Evolutionary conservation across 768 basidiomycete genomes (phyloP).

Genomic region (Calocybe cyanea): DNA sequence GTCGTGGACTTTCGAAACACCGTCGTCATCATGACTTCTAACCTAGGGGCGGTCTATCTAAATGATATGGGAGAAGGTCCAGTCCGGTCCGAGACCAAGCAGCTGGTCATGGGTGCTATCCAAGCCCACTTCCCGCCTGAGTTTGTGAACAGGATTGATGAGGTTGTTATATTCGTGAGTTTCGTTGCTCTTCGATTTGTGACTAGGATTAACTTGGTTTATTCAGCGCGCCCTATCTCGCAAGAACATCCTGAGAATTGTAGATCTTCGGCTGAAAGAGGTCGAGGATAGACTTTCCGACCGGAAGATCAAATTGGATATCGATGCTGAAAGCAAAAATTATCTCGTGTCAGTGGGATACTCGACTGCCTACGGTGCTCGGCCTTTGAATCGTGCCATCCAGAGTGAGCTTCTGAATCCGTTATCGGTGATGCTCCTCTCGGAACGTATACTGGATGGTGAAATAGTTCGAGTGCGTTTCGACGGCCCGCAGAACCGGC

Average conservation of each 20-base stretch:
- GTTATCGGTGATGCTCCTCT: conserved; percentile 78
- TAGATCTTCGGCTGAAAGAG: conserved; percentile 84
- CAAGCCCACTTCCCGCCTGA: conserved; percentile 89
- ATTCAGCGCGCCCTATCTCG: conserved; percentile 75
- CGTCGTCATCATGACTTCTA: conserved; percentile 93
- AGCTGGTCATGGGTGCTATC: conserved; percentile 76
- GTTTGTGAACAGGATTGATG: conserved; percentile 88
- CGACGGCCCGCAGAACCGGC: conserved; percentile 76
- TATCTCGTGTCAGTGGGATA: conserved; percentile 77
- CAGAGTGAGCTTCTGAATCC: conserved; percentile 93
- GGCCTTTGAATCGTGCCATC: conserved; percentile 88
- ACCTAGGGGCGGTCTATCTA: conserved; percentile 76
- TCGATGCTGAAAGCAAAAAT: conserved; percentile 74
- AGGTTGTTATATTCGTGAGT: conserved; percentile 74
- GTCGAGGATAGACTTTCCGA: conserved; percentile 76
- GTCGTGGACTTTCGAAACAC: conserved; percentile 86
- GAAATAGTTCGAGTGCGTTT: conserved; percentile 75
- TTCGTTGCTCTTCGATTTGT: conserved; percentile 12
- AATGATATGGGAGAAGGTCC: conserved; percentile 73
- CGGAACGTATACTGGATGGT: conserved; percentile 76
- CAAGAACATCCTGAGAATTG: conserved; percentile 75
- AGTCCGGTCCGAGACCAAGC: conserved; percentile 54
- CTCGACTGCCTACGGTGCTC: conserved; percentile 82
- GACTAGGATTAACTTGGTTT: conserved; percentile 20
- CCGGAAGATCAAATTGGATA: conserved; percentile 74